Evolutionary conservation across 2,329 filamentous ascomycete genomes (phyloP), one percentile per base, ranked within the genome.

Genomic region (Phialophora chinensis): DNA sequence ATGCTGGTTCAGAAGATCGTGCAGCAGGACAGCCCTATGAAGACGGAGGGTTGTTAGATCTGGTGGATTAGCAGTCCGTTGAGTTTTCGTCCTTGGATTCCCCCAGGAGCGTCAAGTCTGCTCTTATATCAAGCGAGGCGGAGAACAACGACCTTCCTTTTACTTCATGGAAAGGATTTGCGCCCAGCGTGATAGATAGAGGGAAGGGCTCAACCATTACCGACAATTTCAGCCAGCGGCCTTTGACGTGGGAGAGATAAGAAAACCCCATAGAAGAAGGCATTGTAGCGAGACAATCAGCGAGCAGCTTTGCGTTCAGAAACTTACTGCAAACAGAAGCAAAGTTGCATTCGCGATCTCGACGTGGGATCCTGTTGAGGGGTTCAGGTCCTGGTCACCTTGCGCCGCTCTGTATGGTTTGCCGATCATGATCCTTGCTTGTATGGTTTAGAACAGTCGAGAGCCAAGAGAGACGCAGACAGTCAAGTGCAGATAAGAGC

Each of bases 221-320:
- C 7, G 10, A 27, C 12, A 31, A 27, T 2, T 29, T 10, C 27
- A n/a, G 35, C 38, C 20, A 27, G 17, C n/a, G 38, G 4, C 38
- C 10, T 59, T 47, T 59, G 56, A 44, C 10, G 38, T 25, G 49
- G 20, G 5, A 59, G 38, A 60, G 58, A 60, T 60, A 60, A 60
- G 58, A 42, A 14, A 14, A 23, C n/a, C 20, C 38, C 23, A 20
- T 44, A 25, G 10, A 59, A 27, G 1, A 20, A 33, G 31, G 25
- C 47, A 52, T 60, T 3, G 31, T 53, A 52, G 29, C 58, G n/a
- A 60, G 56, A 59, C 20, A 25, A 42, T 29, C 11, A 59, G 38
- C 11, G 27, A 25, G 42, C 27, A 25, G 14, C 33, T 31, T 27
- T 11, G 56, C 12, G 11, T 38, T 6, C 20, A 23, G 33, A 25